These are phyloP conservation scores for Marasmius tenuissimus DNA, from an alignment of 1,284 basidiomycete species.

Conservation along the genomic window DNA sequence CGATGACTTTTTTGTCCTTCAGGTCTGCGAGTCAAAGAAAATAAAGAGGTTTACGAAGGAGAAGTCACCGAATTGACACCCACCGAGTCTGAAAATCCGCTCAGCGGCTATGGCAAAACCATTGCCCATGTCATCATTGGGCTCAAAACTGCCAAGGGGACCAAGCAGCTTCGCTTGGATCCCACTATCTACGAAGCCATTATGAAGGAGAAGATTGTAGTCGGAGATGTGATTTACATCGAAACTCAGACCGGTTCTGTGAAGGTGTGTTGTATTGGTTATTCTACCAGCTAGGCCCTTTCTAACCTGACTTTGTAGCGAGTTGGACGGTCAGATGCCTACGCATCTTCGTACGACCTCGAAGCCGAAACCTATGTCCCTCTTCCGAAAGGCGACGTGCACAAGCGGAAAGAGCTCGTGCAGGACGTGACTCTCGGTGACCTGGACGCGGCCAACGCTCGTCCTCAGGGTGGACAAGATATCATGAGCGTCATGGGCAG, in stretches of 20 bases:
- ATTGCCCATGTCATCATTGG: constrained; percentile 96
- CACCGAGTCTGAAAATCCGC: constrained; percentile 91
- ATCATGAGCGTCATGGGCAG: constrained; percentile 99
- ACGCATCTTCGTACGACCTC: constrained; percentile 97
- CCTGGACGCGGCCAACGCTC: constrained; percentile 94
- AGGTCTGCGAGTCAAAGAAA: constrained; percentile 97
- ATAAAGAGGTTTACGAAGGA: constrained; percentile 98
- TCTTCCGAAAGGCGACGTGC: constrained; percentile 96
- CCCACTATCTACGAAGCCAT: constrained; percentile 97
- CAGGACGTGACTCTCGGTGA: constrained; percentile 98
- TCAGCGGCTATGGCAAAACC: constrained; percentile 97
- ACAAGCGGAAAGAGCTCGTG: constrained; percentile 96
- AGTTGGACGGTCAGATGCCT: constrained; percentile 96
- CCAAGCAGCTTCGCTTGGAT: constrained; percentile 94
- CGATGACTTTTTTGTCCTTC: constrained; percentile 7
- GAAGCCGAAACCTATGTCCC: constrained; percentile 99
- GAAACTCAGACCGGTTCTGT: constrained; percentile 95
- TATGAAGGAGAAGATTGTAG: constrained; percentile 94
- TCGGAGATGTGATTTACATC: constrained; percentile 97
- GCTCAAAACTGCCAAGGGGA: constrained; percentile 97
- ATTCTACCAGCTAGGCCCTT: background rate
- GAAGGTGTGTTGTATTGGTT: constrained; percentile 57
- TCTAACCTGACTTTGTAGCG: constrained; percentile 48
- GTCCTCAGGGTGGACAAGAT: constrained; percentile 94
- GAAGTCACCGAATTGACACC: constrained; percentile 98